These are phyloP conservation scores for Triticum monococcum DNA, from an alignment of 176 grass and related monocot species.

Conservation along the genomic window DNA sequence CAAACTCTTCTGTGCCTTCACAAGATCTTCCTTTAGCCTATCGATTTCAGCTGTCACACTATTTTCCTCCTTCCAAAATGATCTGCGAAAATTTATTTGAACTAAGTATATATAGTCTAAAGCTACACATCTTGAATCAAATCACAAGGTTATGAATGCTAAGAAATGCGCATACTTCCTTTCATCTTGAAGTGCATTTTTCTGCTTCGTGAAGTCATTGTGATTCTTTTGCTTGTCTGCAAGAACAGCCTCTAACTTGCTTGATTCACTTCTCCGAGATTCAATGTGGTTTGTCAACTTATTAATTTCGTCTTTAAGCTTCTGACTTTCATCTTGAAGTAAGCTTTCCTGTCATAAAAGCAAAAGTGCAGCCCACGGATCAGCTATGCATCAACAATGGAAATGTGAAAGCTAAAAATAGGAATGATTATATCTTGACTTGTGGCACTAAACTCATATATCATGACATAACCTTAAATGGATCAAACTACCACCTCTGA, in stretches of 20 bases:
- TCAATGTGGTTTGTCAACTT: slow-evolving; percentile 60
- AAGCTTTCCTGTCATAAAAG: slow-evolving; percentile 59
- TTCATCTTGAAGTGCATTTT: slow-evolving; percentile 85
- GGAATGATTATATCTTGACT: background rate
- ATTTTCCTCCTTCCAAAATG: slow-evolving; percentile 85
- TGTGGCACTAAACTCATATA: background rate
- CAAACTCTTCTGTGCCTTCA: slow-evolving; percentile 87
- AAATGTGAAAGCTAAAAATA: background rate
- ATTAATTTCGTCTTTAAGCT: slow-evolving; percentile 73
- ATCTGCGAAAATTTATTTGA: slow-evolving; percentile 54
- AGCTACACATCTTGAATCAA: slow-evolving; percentile 15
- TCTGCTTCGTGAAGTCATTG: slow-evolving; percentile 62
- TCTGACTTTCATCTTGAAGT: slow-evolving; percentile 94
- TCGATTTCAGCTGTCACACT: slow-evolving; percentile 79
- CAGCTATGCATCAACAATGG: background rate
- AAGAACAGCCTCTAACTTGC: slow-evolving; percentile 53
- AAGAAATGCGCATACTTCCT: slow-evolving; percentile 74
- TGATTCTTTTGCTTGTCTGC: slow-evolving; percentile 61
- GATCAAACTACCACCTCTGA: slow-evolving; percentile 24
- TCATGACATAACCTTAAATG: slow-evolving; percentile 7
- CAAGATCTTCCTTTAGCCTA: slow-evolving; percentile 66
- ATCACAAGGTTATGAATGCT: background rate
- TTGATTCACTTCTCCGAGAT: slow-evolving; percentile 63
- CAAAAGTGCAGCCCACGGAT: slow-evolving; percentile 27
- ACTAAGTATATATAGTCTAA: slow-evolving; percentile 36